Evolutionary conservation across 192 early-diverging fungal genomes (phyloP).

Genomic region (Backusella sp.): DNA sequence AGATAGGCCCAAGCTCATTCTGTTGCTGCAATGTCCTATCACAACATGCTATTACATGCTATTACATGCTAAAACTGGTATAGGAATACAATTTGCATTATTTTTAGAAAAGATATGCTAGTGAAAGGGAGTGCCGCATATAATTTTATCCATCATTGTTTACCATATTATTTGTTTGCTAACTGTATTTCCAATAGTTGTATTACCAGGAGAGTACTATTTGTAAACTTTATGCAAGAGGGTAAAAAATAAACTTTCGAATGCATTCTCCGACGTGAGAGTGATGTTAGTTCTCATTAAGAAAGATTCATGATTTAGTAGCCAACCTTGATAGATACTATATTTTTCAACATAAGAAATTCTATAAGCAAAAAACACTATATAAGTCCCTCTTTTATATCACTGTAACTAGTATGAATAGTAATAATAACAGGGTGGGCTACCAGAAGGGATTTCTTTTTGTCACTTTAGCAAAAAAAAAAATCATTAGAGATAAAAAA

Average conservation of each 20-base stretch:
- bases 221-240: not conserved
- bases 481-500: not conserved
- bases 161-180: not conserved
- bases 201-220: not conserved
- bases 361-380: too few relatives aligned
- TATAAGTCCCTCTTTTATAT: too few relatives aligned
- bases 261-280: not conserved
- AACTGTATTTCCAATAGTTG: not conserved
- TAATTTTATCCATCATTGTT: not conserved
- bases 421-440: too few relatives aligned
- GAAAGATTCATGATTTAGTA: too few relatives aligned
- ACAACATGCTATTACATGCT: not conserved
- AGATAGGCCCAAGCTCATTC: not conserved
- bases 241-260: not conserved
- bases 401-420: too few relatives aligned
- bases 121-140: not conserved
- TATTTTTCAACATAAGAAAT: too few relatives aligned
- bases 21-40: not conserved
- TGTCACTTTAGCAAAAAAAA: not conserved
- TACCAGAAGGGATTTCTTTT: too few relatives aligned
- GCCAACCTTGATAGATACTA: too few relatives aligned
- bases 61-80: not conserved
- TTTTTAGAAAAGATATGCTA: not conserved
- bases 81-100: not conserved
- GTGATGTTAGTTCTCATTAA: not conserved